A percentile compares a stretch with the other conserved stretches of the same genome.
Conservation (phyloP, 192 early-diverging fungal genomes). For the Neocallimastix lanati region DNA sequence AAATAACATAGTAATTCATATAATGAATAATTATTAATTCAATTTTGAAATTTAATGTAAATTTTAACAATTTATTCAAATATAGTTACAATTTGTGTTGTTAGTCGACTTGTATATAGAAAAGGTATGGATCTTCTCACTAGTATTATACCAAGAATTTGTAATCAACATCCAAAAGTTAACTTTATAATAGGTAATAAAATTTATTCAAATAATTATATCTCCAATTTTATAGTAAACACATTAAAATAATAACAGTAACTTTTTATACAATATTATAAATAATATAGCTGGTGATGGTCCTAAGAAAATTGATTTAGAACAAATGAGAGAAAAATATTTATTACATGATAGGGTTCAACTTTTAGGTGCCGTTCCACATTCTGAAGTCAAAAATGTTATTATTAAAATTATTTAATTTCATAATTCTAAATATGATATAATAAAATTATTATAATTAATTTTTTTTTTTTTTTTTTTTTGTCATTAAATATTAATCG, state of each 20-base stretch:
- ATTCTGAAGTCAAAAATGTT: constrained; percentile 71
- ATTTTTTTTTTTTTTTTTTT: not conserved
- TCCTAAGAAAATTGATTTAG: constrained; percentile 83
- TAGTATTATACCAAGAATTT: constrained; percentile 78
- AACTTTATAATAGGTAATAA: constrained; percentile 72
- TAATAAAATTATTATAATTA: not conserved
- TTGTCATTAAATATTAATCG: too few species aligned
- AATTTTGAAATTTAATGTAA: too few species aligned
- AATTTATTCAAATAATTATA: constrained; percentile 1
- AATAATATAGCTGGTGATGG: constrained; percentile 62
- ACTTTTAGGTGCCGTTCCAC: constrained; percentile 64
- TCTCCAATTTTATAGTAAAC: too few species aligned
- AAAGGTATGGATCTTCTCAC: constrained; percentile 89
- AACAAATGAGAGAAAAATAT: constrained; percentile 90
- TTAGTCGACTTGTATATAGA: constrained; percentile 79
- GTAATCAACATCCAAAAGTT: constrained; percentile 54
- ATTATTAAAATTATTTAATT: too few species aligned
- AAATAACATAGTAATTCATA: too few species aligned
- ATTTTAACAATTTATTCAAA: too few species aligned
- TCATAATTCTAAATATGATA: too few species aligned
- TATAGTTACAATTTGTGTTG: constrained; percentile 80
- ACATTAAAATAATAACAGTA: too few species aligned
- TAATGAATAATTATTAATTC: too few species aligned
- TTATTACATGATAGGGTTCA: constrained; percentile 81
- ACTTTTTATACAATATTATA: not conserved